Base-by-base conservation (phyloP, 1,284 basidiomycete genomes). In the Rhodotorula sp. region DNA sequence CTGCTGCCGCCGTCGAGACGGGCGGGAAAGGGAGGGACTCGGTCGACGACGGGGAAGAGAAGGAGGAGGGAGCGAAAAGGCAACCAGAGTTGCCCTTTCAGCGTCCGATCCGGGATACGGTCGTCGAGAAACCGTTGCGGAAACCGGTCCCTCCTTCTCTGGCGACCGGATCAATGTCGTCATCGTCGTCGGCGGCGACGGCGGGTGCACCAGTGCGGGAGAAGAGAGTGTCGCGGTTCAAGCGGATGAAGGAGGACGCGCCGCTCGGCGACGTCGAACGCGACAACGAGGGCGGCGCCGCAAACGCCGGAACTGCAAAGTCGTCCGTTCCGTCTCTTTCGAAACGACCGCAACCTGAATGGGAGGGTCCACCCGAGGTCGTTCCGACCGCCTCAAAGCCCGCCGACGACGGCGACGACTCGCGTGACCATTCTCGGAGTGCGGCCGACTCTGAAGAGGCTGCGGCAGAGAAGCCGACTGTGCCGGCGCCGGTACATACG, bases 101-200 rank as follows among this genome's bases (percentile, higher is more conserved):
- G 18, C 59, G 75, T 0, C 75, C 75, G 48, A 72, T 74, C 39
- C 68, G 70, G 66, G 75, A 76, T 8, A 31, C 34, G 20, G 70
- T 76, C 21, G 60, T 76, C 31, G 75, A 76, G 66, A 63, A 65
- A n/a, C 64, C 65, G n/a, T 20, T 76, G 23, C 48, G 59, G 26
- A 67, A 64, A 47, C 51, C 66, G 1, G 59, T 62, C 20, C 59
- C 74, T 10, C 71, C 71, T 1, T 34, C 48, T 7, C 43, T 8
- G 5, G 29, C 60, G 14, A 20, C 47, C 4, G 29, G 48, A 23
- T 14, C 39, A 12, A 1, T 43, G 39, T 43, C 39, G 39, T 43
- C 39, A 12, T 43, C 39, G 39, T 43, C 39, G 10, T 2, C 39
- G 10, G 31, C 29, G 12, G 48, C 60, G 3, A 31, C 18, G 23